Evolutionary conservation across 2,329 filamentous ascomycete species (phyloP), one percentile per base, ranked within the genome.

Genomic region (Trichoderma citrinoviride): DNA sequence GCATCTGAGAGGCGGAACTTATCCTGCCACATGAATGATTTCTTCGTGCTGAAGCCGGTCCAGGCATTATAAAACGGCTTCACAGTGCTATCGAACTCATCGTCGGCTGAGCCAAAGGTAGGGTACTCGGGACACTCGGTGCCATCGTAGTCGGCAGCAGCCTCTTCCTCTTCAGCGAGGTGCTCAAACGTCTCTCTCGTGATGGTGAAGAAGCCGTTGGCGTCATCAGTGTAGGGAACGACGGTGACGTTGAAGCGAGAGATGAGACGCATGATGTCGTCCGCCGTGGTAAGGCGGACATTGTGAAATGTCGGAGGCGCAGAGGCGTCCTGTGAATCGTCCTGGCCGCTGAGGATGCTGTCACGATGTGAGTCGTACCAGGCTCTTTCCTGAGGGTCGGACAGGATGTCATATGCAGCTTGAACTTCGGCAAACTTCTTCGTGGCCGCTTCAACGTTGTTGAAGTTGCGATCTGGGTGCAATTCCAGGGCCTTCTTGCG

Each of bases 361-460:
- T 93, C 89, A 67, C 92, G 89, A 74, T 99, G 95, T 3, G 93
- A 93, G 78, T 99, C 94, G 79, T 99, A 99, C 95, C 95, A 99
- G 37, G 93, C 90, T 70, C 95, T 87, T 76, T 99, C 95, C 75
- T 99, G 94, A 12, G 93, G 88, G 75, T 99, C 95, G 1, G 93
- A 96, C 1, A 99, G 85, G n/a, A 99, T 87, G 76, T 98, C 92
- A 75, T 99, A 96, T 53, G 95, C 95, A 41, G 93, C 85, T 76
- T 97, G 94, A 29, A 98, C 84, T 74, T 97, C 93, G 56, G 95
- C 93, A 75, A 99, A 99, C 60, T 89, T 87, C 69, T 83, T 85
- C 1, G 95, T 99, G 2, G 94, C 89, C 68, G 87, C 85, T 72
- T 96, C 92, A 67, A 90, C 88, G 73, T 97, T 89, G 71, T 91